Percentiles rank a stretch among this genome's conserved stretches.
phyloP scores from a whole-genome alignment of 768 basidiomycete species.

The Terana coerulea region DNA sequence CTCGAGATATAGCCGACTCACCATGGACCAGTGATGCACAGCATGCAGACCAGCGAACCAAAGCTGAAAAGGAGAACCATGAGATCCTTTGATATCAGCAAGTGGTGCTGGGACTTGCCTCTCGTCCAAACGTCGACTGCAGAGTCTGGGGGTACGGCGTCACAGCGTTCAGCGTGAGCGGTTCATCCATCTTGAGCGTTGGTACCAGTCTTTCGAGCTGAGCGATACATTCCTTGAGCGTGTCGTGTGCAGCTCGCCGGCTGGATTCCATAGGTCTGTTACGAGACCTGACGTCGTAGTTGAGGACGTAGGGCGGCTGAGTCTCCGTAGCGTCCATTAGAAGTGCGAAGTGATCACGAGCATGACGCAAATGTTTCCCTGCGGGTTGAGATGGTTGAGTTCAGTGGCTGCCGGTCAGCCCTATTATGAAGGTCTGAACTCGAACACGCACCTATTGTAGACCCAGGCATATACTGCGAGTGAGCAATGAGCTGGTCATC shows the following conservation, averaged over 20 bases:
- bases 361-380: conserved; percentile 88
- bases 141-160: conserved; percentile 76
- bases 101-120: conserved; percentile 40
- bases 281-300: conserved; percentile 72
- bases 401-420: too few relatives aligned
- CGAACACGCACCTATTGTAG: conserved; percentile 66
- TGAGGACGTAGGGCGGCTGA: conserved; percentile 49
- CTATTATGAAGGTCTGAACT: too few relatives aligned
- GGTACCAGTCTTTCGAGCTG: conserved; percentile 54
- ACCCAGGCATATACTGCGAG: conserved; percentile 80
- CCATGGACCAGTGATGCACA: conserved; percentile 91
- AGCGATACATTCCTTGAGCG: conserved; percentile 51
- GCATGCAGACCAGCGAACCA: conserved; percentile 88
- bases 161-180: conserved; percentile 73
- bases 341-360: conserved; percentile 76
- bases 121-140: conserved; percentile 78
- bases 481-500: conserved; percentile 66
- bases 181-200: conserved; percentile 44
- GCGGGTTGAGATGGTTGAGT: conserved; percentile 7
- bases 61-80: conserved; percentile 39
- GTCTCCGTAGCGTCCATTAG: conserved; percentile 52
- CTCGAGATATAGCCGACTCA: conserved; percentile 28
- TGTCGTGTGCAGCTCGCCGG: conserved; percentile 52
- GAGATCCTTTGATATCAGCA: conserved; percentile 5
- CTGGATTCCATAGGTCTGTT: conserved; percentile 84